These are phyloP conservation scores for Cicer judaicum DNA, from an alignment of 306 rosid species.

Conservation along the genomic window DNA sequence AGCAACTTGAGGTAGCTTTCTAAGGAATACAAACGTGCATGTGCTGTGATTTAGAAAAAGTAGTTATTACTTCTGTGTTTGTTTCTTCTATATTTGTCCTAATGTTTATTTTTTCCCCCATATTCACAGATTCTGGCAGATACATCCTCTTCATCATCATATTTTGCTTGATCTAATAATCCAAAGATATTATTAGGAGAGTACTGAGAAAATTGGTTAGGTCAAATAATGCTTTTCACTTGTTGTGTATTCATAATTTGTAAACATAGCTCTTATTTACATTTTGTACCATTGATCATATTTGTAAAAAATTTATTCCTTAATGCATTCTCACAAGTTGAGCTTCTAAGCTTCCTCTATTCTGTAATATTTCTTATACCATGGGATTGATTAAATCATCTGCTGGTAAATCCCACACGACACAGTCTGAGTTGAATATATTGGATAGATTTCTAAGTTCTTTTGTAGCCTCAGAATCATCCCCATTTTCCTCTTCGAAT, in stretches of 20 bases:
- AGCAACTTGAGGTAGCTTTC: slow-evolving; percentile 86
- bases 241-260: slow-evolving; percentile 46
- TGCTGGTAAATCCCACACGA: slow-evolving; percentile 88
- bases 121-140: slow-evolving; percentile 90
- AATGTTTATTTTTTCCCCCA: not conserved
- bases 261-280: slow-evolving; percentile 72
- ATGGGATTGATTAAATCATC: slow-evolving; percentile 79
- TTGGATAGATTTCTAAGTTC: slow-evolving; percentile 69
- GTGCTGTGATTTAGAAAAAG: slow-evolving; percentile 1
- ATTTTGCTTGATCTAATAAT: slow-evolving; percentile 78
- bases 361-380: slow-evolving; percentile 52
- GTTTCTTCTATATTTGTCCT: slow-evolving; percentile 1
- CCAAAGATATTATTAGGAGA: slow-evolving; percentile 50
- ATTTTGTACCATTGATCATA: slow-evolving; percentile 53
- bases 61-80: slow-evolving; percentile 7
- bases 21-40: slow-evolving; percentile 27
- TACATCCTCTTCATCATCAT: slow-evolving; percentile 92
- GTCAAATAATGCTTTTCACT: slow-evolving; percentile 45
- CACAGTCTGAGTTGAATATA: slow-evolving; percentile 76
- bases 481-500: slow-evolving; percentile 64
- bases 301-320: slow-evolving; percentile 53
- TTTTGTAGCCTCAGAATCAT: slow-evolving; percentile 62
- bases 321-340: slow-evolving; percentile 42
- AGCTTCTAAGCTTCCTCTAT: slow-evolving; percentile 44
- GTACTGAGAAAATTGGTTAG: slow-evolving; percentile 51